A percentile compares a stretch with the other conserved stretches of the same genome.
These are phyloP conservation scores for Triticum urartu DNA, from an alignment of 176 grass and related monocot genomes.

Conservation along the genomic window DNA sequence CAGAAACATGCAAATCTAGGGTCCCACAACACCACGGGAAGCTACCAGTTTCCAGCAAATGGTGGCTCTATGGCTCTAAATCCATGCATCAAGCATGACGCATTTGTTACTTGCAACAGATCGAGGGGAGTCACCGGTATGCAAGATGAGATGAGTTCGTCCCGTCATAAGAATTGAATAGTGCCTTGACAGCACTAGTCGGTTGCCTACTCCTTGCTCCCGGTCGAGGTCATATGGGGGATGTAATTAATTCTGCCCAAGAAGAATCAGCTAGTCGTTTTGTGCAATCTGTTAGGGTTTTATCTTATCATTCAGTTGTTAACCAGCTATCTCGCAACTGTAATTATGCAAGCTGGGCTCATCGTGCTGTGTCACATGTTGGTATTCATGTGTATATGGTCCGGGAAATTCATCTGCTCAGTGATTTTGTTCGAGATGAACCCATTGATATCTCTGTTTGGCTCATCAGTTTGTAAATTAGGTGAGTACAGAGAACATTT, in stretches of 20 bases:
- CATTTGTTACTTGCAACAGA: neutral
- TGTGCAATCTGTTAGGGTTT: slow-evolving; percentile 15
- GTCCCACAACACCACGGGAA: neutral
- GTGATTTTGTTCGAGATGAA: neutral
- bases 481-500: neutral
- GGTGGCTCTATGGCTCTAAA: slow-evolving; percentile 29
- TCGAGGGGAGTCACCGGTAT: neutral
- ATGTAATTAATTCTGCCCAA: neutral
- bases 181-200: neutral
- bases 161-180: neutral
- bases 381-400: neutral
- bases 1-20: neutral
- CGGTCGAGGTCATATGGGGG: neutral
- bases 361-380: neutral
- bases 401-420: neutral
- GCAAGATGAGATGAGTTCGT: neutral
- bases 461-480: neutral
- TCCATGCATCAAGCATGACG: slow-evolving; percentile 2
- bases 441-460: neutral
- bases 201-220: neutral
- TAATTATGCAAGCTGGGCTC: slow-evolving; percentile 16
- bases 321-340: slow-evolving; percentile 1
- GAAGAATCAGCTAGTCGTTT: neutral
- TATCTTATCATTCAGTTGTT: slow-evolving; percentile 3
- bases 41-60: neutral